These are phyloP conservation scores for Diaporthe sp. DNA, from an alignment of 2,329 filamentous ascomycete species.

Conservation along the genomic window DNA sequence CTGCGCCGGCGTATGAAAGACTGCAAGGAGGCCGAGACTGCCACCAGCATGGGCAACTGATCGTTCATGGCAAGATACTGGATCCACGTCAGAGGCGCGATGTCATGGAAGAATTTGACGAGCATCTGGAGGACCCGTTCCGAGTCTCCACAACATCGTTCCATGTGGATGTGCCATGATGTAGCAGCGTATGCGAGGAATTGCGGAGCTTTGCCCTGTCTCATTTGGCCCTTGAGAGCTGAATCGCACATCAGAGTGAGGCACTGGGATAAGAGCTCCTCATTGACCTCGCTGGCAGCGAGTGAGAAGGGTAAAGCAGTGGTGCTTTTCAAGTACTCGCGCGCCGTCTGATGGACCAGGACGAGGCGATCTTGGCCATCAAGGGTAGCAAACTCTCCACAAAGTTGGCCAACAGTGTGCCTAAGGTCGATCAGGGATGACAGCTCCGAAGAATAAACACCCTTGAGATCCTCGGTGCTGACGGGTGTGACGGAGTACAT, in stretches of 20 bases:
- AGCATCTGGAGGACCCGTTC: constrained; percentile 40
- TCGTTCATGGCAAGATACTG: constrained; percentile 41
- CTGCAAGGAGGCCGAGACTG: constrained; percentile 36
- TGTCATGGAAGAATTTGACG: constrained; percentile 41
- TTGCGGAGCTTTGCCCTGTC: background rate
- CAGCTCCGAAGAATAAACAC: constrained; percentile 31
- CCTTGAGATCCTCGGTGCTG: constrained; percentile 40
- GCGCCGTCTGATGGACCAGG: constrained; percentile 29
- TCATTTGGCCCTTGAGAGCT: background rate
- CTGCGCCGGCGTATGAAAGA: constrained; percentile 35
- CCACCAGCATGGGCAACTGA: background rate
- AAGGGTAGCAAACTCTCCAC: constrained; percentile 42
- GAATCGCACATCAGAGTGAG: background rate
- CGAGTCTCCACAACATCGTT: constrained; percentile 35
- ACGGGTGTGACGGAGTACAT: constrained; percentile 41
- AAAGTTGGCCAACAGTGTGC: constrained; percentile 40
- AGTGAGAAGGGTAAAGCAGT: constrained; percentile 8
- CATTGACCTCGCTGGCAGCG: constrained; percentile 1
- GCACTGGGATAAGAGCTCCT: constrained; percentile 12
- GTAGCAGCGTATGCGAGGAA: constrained; percentile 41
- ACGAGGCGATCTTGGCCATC: constrained; percentile 38
- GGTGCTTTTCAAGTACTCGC: background rate
- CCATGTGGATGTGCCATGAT: constrained; percentile 43
- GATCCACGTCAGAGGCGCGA: constrained; percentile 44
- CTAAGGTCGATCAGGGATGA: constrained; percentile 40